Conservation (phyloP, 352 stramenopile species). For the Globisporangium heterothallicum region DNA sequence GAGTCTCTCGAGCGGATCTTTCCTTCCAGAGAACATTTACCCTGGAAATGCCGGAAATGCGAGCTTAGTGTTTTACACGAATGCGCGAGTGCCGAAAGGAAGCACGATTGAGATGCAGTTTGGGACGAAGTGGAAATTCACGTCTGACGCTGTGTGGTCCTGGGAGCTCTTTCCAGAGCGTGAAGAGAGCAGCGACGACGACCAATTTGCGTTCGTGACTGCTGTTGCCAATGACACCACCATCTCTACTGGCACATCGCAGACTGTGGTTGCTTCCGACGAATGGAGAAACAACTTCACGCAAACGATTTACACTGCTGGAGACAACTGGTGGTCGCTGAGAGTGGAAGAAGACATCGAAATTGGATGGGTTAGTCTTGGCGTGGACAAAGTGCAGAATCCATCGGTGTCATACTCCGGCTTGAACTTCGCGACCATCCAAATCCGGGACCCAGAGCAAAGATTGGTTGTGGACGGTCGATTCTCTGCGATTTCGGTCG, state of each 20-base stretch:
- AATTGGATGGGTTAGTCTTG: conserved; percentile 63
- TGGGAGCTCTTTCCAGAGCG: conserved; percentile 34
- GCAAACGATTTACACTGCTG: conserved; percentile 4
- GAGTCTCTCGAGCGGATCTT: conserved; percentile 60
- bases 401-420: conserved; percentile 64
- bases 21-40: conserved; percentile 82
- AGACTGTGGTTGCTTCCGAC: background rate
- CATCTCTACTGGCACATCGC: background rate
- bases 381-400: conserved; percentile 69
- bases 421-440: conserved; percentile 53
- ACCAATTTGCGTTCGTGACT: background rate
- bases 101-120: conserved; percentile 62
- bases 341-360: conserved; percentile 43
- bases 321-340: conserved; percentile 40
- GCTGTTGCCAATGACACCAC: background rate
- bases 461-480: conserved; percentile 51
- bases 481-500: conserved; percentile 73
- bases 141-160: conserved; percentile 35
- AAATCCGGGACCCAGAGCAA: conserved; percentile 44
- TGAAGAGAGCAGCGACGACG: conserved; percentile 1
- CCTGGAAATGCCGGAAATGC: conserved; percentile 75
- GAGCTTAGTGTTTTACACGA: conserved; percentile 71
- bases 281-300: conserved; percentile 7
- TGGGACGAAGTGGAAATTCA: conserved; percentile 57
- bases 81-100: conserved; percentile 40